Conservation (phyloP, 495 filamentous ascomycete genomes). For the Schizothecium vesticola region DNA sequence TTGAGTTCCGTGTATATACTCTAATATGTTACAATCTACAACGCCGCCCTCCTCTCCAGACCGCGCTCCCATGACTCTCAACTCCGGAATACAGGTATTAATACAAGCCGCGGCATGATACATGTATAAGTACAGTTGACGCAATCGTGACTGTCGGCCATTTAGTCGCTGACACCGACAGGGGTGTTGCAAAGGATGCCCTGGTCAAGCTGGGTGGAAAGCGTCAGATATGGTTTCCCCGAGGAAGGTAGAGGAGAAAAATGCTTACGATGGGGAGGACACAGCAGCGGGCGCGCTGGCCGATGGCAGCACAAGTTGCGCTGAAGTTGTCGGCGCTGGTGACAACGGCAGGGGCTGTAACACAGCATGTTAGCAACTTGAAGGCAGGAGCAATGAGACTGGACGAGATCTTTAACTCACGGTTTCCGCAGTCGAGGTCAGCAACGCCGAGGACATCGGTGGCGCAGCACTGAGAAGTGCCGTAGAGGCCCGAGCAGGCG, state of each 20-base stretch:
- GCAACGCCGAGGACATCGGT: conserved; percentile 40
- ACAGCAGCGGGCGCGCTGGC: conserved; percentile 44
- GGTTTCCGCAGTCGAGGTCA: conserved; percentile 39
- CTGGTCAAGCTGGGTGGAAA: conserved; percentile 27
- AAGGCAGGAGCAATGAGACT: neutral
- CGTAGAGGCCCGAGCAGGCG: conserved; percentile 38
- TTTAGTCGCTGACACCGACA: conserved; percentile 29
- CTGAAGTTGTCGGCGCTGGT: conserved; percentile 29
- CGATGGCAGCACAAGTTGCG: conserved; percentile 31
- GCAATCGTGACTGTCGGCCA: neutral
- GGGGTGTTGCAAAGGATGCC: conserved; percentile 37
- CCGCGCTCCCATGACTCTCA: neutral
- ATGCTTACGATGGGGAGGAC: conserved; percentile 32
- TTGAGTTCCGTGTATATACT: neutral
- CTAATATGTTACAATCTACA: neutral
- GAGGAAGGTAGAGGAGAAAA: neutral
- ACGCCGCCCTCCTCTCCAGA: neutral
- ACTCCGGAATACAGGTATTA: neutral
- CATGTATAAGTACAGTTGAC: neutral
- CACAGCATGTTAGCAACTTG: neutral
- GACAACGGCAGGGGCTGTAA: conserved; percentile 23
- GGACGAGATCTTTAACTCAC: conserved; percentile 13
- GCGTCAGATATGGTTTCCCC: neutral
- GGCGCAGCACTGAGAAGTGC: conserved; percentile 38
- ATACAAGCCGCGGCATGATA: neutral